Evolutionary conservation across 305 asterid genomes (phyloP).

Genomic region (Fraxinus greggii): DNA sequence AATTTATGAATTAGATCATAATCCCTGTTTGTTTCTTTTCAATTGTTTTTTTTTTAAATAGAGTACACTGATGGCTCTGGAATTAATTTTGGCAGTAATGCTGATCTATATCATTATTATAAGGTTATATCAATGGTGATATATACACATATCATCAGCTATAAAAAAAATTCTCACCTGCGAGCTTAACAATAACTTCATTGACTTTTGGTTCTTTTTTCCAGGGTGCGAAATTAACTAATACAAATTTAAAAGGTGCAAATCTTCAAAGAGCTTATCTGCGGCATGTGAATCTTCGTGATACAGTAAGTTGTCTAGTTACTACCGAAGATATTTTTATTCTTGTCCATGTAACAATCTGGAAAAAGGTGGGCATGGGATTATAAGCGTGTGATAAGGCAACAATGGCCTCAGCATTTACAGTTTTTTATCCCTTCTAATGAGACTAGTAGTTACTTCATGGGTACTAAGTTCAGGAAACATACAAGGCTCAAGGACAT

Average conservation of each 20-base stretch:
- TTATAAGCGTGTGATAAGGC: neutral
- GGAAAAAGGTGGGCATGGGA: neutral
- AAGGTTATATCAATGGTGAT: neutral
- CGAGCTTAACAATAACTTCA: constrained; percentile 15
- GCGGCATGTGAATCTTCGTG: constrained; percentile 82
- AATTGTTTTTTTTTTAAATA: neutral
- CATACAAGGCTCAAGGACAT: neutral
- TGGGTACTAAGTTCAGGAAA: neutral
- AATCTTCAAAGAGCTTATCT: constrained; percentile 94
- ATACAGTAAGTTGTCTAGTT: constrained; percentile 53
- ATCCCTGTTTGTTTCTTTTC: neutral
- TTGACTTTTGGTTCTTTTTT: constrained; percentile 17
- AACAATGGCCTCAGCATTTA: neutral
- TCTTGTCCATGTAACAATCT: neutral
- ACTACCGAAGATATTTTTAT: neutral
- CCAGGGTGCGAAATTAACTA: constrained; percentile 82
- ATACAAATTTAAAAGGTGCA: constrained; percentile 85
- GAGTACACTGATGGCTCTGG: neutral
- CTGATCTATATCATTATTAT: neutral
- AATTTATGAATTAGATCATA: neutral
- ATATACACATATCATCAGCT: neutral
- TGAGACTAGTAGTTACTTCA: neutral
- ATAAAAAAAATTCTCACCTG: neutral
- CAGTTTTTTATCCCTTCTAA: neutral
- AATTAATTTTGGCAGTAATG: neutral